Percentiles rank a stretch among this genome's conserved stretches.
Evolutionary conservation across 768 basidiomycete species (phyloP).

Genomic region (Suillus luteus): DNA sequence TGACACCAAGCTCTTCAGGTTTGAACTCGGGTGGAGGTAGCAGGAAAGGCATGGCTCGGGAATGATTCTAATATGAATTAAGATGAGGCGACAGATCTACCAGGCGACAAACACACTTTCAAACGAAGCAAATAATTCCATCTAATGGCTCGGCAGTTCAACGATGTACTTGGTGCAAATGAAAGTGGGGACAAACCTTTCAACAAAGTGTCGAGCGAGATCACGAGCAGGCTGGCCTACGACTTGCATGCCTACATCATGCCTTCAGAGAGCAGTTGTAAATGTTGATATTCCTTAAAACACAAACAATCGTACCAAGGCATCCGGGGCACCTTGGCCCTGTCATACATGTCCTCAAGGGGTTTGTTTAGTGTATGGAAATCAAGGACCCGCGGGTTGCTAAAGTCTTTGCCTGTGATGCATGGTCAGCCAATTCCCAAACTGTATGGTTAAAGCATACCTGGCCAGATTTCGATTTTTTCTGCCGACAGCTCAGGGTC

Average conservation of each 20-base stretch:
- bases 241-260: conserved; percentile 94
- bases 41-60: conserved; percentile 89
- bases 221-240: conserved; percentile 97
- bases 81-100: not conserved
- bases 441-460: conserved; percentile 36
- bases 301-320: conserved; percentile 70
- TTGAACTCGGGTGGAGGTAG: conserved; percentile 93
- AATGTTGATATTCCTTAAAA: not conserved
- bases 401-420: conserved; percentile 85
- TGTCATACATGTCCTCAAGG: conserved; percentile 94
- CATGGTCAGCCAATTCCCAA: conserved; percentile 4
- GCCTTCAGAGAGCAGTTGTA: conserved; percentile 52
- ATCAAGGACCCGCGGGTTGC: conserved; percentile 85
- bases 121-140: conserved; percentile 95
- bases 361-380: conserved; percentile 88
- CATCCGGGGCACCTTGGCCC: conserved; percentile 88
- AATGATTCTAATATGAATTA: conserved; percentile 68
- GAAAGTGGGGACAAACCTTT: conserved; percentile 54
- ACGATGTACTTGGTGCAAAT: conserved; percentile 13
- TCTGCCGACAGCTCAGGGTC: conserved; percentile 68
- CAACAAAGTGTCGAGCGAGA: conserved; percentile 90
- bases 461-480: conserved; percentile 82
- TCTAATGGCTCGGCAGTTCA: conserved; percentile 38
- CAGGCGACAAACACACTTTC: conserved; percentile 56
- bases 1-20: conserved; percentile 69